Evolutionary conservation across 371 early-diverging fungal species (phyloP).

Genomic region (Mortierella sp.): DNA sequence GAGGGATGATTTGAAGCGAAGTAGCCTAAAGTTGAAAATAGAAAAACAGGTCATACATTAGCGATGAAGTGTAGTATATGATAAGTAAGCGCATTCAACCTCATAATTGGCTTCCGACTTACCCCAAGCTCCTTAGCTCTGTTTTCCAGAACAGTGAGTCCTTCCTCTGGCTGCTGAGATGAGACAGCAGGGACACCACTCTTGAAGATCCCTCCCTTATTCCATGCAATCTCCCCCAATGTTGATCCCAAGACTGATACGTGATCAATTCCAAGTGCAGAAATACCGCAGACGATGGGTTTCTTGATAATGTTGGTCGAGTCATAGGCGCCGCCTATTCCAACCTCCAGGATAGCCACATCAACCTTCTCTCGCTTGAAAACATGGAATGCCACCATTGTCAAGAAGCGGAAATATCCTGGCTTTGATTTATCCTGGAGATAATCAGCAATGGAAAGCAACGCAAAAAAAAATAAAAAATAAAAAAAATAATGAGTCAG

Average conservation of each 20-base stretch:
- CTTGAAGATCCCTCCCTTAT: conserved; percentile 96
- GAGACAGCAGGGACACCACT: conserved; percentile 76
- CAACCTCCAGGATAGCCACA: conserved; percentile 86
- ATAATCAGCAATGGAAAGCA: not conserved
- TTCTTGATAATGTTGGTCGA: conserved; percentile 82
- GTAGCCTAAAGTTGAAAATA: conserved; percentile 7
- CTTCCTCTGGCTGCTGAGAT: conserved; percentile 78
- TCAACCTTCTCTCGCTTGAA: conserved; percentile 89
- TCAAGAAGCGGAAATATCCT: conserved; percentile 92
- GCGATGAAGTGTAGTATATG: not conserved
- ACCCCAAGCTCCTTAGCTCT: conserved; percentile 79
- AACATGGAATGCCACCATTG: conserved; percentile 88
- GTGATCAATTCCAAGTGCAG: conserved; percentile 88
- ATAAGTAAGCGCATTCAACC: not conserved
- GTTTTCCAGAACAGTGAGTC: conserved; percentile 74
- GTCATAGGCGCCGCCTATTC: conserved; percentile 90
- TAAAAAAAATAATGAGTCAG: conserved; percentile 9
- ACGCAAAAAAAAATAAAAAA: not conserved
- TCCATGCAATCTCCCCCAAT: conserved; percentile 90
- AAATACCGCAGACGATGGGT: conserved; percentile 85
- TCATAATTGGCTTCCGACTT: conserved; percentile 8
- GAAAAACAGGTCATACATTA: not conserved
- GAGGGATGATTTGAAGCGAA: conserved; percentile 23
- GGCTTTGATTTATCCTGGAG: conserved; percentile 70
- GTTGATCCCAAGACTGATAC: conserved; percentile 80